Percentiles rank a stretch among this genome's conserved stretches.
Conservation (phyloP, 208 protist genomes). For the Leishmania amazonensis region DNA sequence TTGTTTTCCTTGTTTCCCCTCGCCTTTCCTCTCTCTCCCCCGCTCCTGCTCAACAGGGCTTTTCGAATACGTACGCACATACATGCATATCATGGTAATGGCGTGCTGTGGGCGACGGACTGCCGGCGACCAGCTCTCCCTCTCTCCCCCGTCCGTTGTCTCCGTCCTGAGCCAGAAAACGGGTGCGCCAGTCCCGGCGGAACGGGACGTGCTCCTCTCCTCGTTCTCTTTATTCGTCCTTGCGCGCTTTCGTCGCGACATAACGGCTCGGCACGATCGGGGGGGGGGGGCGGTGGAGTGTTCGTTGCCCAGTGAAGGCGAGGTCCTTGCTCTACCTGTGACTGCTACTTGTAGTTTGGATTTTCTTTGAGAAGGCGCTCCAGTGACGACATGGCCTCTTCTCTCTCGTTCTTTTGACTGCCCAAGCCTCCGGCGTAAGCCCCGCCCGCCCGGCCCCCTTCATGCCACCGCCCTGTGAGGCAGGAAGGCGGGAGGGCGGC, state of each 20-base stretch:
- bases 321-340: not conserved
- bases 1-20: not conserved
- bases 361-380: not conserved
- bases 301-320: not conserved
- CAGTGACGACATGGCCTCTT: not conserved
- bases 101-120: not conserved
- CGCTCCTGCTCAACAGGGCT: too few species aligned
- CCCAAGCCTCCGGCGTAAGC: not conserved
- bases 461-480: not conserved
- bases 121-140: not conserved
- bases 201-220: not conserved
- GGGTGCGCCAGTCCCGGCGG: too few species aligned
- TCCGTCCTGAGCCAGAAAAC: not conserved
- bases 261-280: not conserved
- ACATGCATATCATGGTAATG: not conserved
- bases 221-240: not conserved
- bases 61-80: too few species aligned
- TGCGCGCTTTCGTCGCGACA: not conserved
- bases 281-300: not conserved
- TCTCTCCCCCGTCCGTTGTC: not conserved
- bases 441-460: not conserved
- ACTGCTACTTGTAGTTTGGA: not conserved
- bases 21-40: not conserved
- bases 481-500: not conserved
- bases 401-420: not conserved